phyloP scores from a whole-genome alignment of 1,284 basidiomycete species.

The Apiotrichum gamsii region DNA sequence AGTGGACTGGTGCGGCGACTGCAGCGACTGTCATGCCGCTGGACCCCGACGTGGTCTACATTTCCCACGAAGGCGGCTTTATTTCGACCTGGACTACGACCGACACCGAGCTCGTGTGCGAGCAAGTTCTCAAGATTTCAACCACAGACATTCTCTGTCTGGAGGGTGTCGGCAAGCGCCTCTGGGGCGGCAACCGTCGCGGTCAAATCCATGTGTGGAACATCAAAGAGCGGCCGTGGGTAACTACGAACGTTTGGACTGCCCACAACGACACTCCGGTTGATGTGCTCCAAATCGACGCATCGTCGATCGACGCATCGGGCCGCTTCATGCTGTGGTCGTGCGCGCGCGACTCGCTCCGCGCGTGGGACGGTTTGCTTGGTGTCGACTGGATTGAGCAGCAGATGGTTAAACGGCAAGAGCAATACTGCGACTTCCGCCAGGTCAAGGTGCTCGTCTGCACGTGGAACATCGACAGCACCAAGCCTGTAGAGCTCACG shows the following conservation, averaged over 20 bases:
- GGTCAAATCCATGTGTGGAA: constrained; percentile 82
- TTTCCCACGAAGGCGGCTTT: constrained; percentile 91
- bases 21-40: constrained; percentile 71
- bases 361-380: constrained; percentile 86
- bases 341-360: constrained; percentile 69
- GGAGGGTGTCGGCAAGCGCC: constrained; percentile 67
- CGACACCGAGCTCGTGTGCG: constrained; percentile 28
- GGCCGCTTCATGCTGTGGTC: constrained; percentile 65
- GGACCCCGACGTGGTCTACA: constrained; percentile 61
- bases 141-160: constrained; percentile 70
- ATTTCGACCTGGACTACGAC: constrained; percentile 64
- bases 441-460: constrained; percentile 72
- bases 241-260: constrained; percentile 80
- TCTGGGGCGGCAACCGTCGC: constrained; percentile 80
- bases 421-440: constrained; percentile 71
- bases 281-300: constrained; percentile 64
- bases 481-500: constrained; percentile 66
- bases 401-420: constrained; percentile 67
- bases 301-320: constrained; percentile 57
- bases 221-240: constrained; percentile 64
- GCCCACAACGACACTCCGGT: constrained; percentile 77
- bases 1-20: constrained; percentile 65
- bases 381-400: constrained; percentile 77
- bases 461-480: constrained; percentile 91
- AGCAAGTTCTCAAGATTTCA: constrained; percentile 59